These are phyloP conservation scores for Arachis stenosperma DNA, from an alignment of 306 rosid species.

Conservation along the genomic window DNA sequence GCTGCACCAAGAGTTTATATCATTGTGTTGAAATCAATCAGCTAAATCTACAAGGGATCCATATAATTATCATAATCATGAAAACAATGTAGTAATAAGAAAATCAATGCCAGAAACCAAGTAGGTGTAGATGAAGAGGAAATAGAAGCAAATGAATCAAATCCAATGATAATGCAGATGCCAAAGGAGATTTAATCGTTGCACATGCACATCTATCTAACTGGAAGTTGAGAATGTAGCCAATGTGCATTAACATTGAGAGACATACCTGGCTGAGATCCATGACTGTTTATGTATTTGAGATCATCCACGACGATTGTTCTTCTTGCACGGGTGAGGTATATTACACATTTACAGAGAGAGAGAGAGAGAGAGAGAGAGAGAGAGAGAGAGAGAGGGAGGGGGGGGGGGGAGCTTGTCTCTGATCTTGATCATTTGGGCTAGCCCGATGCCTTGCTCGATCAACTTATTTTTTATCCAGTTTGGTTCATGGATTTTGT, in stretches of 20 bases:
- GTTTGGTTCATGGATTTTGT: too few relatives aligned
- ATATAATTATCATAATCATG: too few relatives aligned
- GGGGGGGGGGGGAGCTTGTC: too few relatives aligned
- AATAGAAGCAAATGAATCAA: conserved; percentile 5
- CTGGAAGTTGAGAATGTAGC: not conserved
- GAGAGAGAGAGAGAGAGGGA: too few relatives aligned
- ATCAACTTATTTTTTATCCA: too few relatives aligned
- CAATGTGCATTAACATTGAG: not conserved
- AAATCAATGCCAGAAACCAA: not conserved
- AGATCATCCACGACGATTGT: not conserved
- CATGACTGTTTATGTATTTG: conserved; percentile 26
- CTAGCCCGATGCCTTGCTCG: too few relatives aligned
- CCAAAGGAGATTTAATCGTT: not conserved
- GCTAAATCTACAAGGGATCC: not conserved
- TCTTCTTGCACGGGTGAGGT: too few relatives aligned
- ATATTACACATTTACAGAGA: too few relatives aligned
- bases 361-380: not conserved
- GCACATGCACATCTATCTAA: not conserved
- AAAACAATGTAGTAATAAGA: not conserved
- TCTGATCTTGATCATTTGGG: too few relatives aligned
- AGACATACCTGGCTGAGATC: conserved; percentile 44
- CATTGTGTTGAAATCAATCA: not conserved
- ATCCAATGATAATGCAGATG: conserved; percentile 11
- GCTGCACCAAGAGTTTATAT: conserved; percentile 49
- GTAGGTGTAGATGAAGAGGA: not conserved